Evolutionary conservation across 768 basidiomycete species (phyloP).

Genomic region (Obba rivulosa): DNA sequence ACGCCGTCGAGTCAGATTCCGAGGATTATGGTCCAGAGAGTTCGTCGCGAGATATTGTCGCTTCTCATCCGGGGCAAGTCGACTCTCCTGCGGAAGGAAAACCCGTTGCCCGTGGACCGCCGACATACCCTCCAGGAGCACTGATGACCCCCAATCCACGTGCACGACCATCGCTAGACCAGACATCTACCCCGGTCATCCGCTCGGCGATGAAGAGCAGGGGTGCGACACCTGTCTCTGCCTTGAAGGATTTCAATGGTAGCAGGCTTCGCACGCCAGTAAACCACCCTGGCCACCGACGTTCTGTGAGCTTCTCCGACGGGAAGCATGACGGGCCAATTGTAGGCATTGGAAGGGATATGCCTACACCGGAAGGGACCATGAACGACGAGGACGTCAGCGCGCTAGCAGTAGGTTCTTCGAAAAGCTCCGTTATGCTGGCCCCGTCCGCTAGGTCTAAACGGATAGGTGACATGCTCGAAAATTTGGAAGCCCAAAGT

Average conservation of each 20-base stretch:
- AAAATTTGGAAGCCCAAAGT: slow-evolving; percentile 68
- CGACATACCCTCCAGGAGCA: neutral
- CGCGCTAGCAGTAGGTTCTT: slow-evolving; percentile 12
- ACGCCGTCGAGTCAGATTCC: slow-evolving; percentile 24
- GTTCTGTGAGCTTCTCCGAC: slow-evolving; percentile 96
- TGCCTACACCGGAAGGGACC: slow-evolving; percentile 31
- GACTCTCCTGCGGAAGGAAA: slow-evolving; percentile 11
- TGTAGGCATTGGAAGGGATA: slow-evolving; percentile 45
- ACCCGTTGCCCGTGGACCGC: slow-evolving; percentile 15
- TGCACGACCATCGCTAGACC: slow-evolving; percentile 6
- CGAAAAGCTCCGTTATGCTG: slow-evolving; percentile 20
- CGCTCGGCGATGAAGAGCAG: slow-evolving; percentile 39
- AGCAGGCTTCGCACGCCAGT: slow-evolving; percentile 52
- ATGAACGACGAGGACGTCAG: slow-evolving; percentile 17
- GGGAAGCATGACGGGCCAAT: slow-evolving; percentile 91
- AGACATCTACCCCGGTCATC: slow-evolving; percentile 28
- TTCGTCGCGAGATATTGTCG: slow-evolving; percentile 10
- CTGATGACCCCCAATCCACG: slow-evolving; percentile 10
- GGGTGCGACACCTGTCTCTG: slow-evolving; percentile 51
- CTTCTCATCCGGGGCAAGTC: slow-evolving; percentile 16
- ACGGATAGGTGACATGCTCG: slow-evolving; percentile 77
- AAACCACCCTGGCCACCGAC: slow-evolving; percentile 45
- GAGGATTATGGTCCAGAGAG: slow-evolving; percentile 33
- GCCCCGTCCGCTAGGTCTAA: slow-evolving; percentile 67
- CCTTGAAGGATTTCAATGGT: slow-evolving; percentile 47